Evolutionary conservation across 768 basidiomycete species (phyloP).

Genomic region (Leccinum barrowsii): DNA sequence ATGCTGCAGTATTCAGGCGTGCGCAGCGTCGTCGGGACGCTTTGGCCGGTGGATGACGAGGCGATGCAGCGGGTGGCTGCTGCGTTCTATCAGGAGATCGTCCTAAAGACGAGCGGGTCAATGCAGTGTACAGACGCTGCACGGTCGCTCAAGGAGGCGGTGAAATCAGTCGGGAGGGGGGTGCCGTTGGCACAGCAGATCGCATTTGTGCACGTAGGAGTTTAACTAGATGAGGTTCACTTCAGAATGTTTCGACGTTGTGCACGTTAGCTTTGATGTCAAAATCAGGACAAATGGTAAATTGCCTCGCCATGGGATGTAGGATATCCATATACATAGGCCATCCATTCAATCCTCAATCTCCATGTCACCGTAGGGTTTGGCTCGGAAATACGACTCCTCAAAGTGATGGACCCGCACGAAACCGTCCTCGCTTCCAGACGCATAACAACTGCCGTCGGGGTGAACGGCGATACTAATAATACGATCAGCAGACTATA

Average conservation of each 20-base stretch:
- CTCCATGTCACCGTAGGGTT: slow-evolving; percentile 90
- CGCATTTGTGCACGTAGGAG: slow-evolving; percentile 29
- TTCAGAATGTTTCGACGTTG: background rate
- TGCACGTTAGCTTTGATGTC: background rate
- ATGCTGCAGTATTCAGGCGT: slow-evolving; percentile 33
- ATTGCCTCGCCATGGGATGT: slow-evolving; percentile 5
- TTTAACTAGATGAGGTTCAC: slow-evolving; percentile 8
- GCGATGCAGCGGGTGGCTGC: slow-evolving; percentile 19
- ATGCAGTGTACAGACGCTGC: slow-evolving; percentile 18
- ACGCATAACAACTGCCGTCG: slow-evolving; percentile 81
- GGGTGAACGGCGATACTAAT: slow-evolving; percentile 90
- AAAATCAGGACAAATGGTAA: background rate
- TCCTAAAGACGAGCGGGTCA: slow-evolving; percentile 10
- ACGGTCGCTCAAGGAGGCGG: slow-evolving; percentile 16
- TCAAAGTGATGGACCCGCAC: slow-evolving; percentile 91
- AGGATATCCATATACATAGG: slow-evolving; percentile 5
- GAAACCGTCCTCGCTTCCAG: slow-evolving; percentile 96
- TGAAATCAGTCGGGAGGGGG: slow-evolving; percentile 8
- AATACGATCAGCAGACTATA: slow-evolving; percentile 3
- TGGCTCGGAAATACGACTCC: slow-evolving; percentile 87
- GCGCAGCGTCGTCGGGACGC: slow-evolving; percentile 32
- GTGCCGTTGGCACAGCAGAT: slow-evolving; percentile 25
- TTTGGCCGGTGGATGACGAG: slow-evolving; percentile 33
- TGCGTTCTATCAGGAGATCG: slow-evolving; percentile 22
- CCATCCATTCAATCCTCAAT: slow-evolving; percentile 47